A percentile compares a stretch with the other conserved stretches of the same genome.
phyloP scores from a whole-genome alignment of 1,139 yeast genomes.

The Pneumocystis oryctolagi region DNA sequence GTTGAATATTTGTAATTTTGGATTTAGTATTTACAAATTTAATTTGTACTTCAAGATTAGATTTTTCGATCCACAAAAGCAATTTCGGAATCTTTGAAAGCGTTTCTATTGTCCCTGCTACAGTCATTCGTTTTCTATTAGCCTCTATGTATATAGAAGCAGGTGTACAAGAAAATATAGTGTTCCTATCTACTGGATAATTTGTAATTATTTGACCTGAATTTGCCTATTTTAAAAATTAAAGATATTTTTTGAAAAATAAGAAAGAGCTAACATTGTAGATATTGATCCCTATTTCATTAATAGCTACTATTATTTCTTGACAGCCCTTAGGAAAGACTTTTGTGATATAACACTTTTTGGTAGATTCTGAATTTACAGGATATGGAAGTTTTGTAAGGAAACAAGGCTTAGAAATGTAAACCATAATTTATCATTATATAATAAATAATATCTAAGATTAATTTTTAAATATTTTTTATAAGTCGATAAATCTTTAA shows the following conservation, averaged over 20 bases:
- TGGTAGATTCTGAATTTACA: not conserved
- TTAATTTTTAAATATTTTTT: no score
- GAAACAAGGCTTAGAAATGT: not conserved
- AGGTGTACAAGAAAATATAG: not conserved
- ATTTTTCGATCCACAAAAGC: not conserved
- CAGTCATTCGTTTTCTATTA: not conserved
- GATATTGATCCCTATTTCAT: not conserved
- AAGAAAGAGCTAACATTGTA: not conserved
- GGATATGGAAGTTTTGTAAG: not conserved
- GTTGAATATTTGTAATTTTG: not conserved
- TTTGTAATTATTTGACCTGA: conserved; percentile 1
- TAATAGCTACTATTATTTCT: not conserved
- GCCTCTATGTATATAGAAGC: not conserved
- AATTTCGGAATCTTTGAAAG: not conserved
- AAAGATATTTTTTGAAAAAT: not conserved
- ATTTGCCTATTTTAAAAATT: not conserved
- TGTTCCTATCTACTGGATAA: not conserved
- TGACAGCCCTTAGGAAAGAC: not conserved
- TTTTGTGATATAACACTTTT: not conserved
- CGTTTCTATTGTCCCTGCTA: not conserved
- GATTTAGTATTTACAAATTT: not conserved
- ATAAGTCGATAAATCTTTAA: no score
- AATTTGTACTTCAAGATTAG: not conserved
- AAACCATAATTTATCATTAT: not conserved
- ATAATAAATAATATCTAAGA: no score